Evolutionary conservation across 148 eudicot genomes (phyloP).

Genomic region (Persicaria maculosa): DNA sequence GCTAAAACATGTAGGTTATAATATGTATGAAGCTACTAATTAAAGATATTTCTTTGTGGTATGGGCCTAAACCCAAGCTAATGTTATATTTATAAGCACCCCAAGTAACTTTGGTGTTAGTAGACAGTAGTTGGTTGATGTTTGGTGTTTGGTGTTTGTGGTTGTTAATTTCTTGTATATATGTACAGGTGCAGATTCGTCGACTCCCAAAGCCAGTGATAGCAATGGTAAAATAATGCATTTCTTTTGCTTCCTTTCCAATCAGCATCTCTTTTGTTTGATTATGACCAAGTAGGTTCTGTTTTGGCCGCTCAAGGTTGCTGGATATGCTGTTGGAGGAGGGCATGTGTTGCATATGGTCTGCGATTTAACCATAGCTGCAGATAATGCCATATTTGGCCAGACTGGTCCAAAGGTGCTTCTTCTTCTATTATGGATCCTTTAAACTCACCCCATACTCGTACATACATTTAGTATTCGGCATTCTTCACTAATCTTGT

Average conservation of each 20-base stretch:
- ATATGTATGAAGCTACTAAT: no score
- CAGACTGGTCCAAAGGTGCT: constrained; percentile 97
- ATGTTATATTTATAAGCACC: no score
- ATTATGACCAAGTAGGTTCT: not conserved
- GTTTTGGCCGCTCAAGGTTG: constrained; percentile 45
- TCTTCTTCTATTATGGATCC: not conserved
- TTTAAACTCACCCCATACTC: not conserved
- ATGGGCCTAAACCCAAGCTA: no score
- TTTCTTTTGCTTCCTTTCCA: not conserved
- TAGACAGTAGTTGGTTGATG: not conserved
- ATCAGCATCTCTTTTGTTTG: not conserved
- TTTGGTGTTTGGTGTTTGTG: not conserved
- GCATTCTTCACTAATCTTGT: not conserved
- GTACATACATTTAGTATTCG: no score
- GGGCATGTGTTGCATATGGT: constrained; percentile 97
- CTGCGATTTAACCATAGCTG: constrained; percentile 94
- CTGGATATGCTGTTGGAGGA: constrained; percentile 99
- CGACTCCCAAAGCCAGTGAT: constrained; percentile 96
- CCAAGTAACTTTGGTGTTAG: not conserved
- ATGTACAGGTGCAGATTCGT: constrained; percentile 73
- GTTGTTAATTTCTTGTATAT: not conserved
- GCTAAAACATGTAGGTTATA: no score
- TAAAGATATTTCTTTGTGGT: no score
- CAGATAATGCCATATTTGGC: constrained; percentile 94
- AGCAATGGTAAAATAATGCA: constrained; percentile 61